Percentiles rank a stretch among this genome's conserved stretches.
phyloP scores from a whole-genome alignment of 2,329 filamentous ascomycete species.

The Alternaria postmessia region DNA sequence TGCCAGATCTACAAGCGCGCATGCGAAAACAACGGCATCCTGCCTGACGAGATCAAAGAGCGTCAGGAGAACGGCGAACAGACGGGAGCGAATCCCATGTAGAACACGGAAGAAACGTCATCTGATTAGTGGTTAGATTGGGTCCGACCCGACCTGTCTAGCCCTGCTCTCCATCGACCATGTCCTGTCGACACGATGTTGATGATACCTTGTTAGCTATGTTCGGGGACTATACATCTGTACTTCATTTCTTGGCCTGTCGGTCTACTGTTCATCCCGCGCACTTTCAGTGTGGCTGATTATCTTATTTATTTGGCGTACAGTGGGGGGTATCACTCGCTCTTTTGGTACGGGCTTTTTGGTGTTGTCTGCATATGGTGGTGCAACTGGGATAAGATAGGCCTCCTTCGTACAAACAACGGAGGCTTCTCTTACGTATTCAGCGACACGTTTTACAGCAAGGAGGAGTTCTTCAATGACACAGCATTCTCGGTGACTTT shows the following conservation, averaged over 20 bases:
- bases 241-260: slow-evolving; percentile 9
- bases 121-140: background rate
- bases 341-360: slow-evolving; percentile 22
- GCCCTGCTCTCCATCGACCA: background rate
- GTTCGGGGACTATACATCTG: slow-evolving; percentile 9
- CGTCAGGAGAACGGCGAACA: slow-evolving; percentile 50
- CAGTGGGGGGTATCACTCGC: slow-evolving; percentile 30
- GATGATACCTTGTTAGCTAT: slow-evolving; percentile 17
- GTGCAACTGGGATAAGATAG: slow-evolving; percentile 22
- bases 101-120: background rate
- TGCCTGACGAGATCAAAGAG: slow-evolving; percentile 52
- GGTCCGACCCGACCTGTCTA: background rate
- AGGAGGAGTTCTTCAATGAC: slow-evolving; percentile 12
- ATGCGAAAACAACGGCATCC: slow-evolving; percentile 51
- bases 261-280: slow-evolving; percentile 6
- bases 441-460: slow-evolving; percentile 19
- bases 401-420: slow-evolving; percentile 16
- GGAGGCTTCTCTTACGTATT: slow-evolving; percentile 15
- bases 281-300: slow-evolving; percentile 10
- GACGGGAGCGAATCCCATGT: slow-evolving; percentile 43
- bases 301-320: slow-evolving; percentile 28
- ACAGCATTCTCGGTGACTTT: slow-evolving; percentile 15
- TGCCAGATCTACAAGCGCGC: slow-evolving; percentile 76
- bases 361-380: slow-evolving; percentile 25
- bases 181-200: slow-evolving; percentile 8